Evolutionary conservation across 2,329 filamentous ascomycete species (phyloP), one percentile per base, ranked within the genome.

Genomic region (Xylaria sp.): DNA sequence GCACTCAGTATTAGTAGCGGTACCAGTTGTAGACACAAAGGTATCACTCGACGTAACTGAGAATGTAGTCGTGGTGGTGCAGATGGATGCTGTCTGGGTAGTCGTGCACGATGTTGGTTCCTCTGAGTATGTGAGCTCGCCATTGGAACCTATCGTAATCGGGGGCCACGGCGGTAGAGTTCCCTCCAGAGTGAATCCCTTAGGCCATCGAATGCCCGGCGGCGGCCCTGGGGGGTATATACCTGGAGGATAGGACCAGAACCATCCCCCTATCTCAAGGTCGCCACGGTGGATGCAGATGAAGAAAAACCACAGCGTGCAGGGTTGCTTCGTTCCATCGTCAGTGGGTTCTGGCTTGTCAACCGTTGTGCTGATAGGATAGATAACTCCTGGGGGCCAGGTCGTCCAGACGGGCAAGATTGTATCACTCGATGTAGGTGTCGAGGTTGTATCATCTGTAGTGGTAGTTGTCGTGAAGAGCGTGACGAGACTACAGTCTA

Each of bases 221-320:
- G 42, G 42, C 14, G 53, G 53, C 7, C 42, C 53, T 4, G 53
- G 53, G 6, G 53, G 53, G 15, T 56, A 56, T 47, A 56, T 47
- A 2, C 53, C 53, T 2, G 53, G 53, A 2, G 53, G 53, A 33
- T 23, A 47, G 4, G 31, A 17, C 31, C 31, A 56, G 15, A 37
- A 28, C 53, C 53, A 56, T 1, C 53, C 53, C 3, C 53, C 53
- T 21, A 47, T 28, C 4, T 56, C 17, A 14, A 56, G 17, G n/a
- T 40, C 21, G 15, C 33, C 42, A 40, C 5, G 42, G 3, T 8
- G 11, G 15, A 60, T 54, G 15, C 33, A 60, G 1, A 58, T 28
- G 19, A 53, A 58, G 28, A 62, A 62, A 23, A 57, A 61, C 57
- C 61, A 64, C 3, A 53, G 28, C 2, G 5, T 54, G 23, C 61